These are phyloP conservation scores for Aureobasidium sp. DNA, from an alignment of 2,329 filamentous ascomycete genomes.

Conservation along the genomic window DNA sequence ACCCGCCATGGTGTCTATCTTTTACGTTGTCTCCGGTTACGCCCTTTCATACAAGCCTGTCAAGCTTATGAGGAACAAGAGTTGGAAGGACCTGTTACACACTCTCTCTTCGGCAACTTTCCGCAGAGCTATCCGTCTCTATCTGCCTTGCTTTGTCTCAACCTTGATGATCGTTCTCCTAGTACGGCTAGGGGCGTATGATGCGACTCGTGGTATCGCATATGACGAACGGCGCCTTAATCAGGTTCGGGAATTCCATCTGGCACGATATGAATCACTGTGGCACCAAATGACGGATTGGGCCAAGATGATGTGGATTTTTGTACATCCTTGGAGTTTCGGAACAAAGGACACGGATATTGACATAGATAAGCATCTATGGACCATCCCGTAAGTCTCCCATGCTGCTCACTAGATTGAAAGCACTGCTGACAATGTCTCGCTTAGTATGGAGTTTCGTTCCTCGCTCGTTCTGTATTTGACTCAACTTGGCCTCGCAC, in stretches of 20 bases:
- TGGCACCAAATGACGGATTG: conserved; percentile 19
- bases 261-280: conserved; percentile 4
- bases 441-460: conserved; percentile 42
- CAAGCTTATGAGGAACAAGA: conserved; percentile 13
- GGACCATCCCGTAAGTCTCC: conserved; percentile 41
- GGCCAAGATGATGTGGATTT: conserved; percentile 30
- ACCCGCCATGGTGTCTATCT: conserved; percentile 49
- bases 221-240: conserved; percentile 10
- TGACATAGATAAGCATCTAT: conserved; percentile 43
- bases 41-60: conserved; percentile 42
- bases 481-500: conserved; percentile 34
- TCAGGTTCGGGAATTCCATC: conserved; percentile 13
- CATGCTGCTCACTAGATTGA: not conserved
- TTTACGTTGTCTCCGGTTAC: conserved; percentile 56
- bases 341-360: conserved; percentile 6
- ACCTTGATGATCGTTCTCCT: conserved; percentile 16
- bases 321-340: conserved; percentile 12
- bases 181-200: conserved; percentile 11
- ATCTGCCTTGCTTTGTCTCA: conserved; percentile 17
- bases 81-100: conserved; percentile 23
- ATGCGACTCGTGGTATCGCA: conserved; percentile 14
- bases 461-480: conserved; percentile 52
- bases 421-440: conserved; percentile 25
- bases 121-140: conserved; percentile 18
- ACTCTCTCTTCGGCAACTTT: conserved; percentile 17